Evolutionary conservation across 371 early-diverging fungal species (phyloP).

Genomic region (Funneliformis caledonium): DNA sequence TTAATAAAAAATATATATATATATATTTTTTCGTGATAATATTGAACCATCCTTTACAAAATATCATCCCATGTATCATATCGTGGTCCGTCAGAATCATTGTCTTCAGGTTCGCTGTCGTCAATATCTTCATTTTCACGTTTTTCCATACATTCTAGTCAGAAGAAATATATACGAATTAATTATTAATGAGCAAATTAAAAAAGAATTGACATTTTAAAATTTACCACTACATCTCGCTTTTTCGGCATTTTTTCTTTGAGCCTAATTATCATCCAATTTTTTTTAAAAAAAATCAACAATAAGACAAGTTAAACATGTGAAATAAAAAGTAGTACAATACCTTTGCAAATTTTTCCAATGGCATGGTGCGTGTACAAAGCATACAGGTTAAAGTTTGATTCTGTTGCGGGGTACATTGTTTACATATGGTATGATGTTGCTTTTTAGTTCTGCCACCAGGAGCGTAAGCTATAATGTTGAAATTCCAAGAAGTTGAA

Average conservation of each 20-base stretch:
- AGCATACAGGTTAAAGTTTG: slow-evolving; percentile 52
- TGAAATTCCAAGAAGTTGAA: neutral
- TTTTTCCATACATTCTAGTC: too few species aligned
- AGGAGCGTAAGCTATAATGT: slow-evolving; percentile 51
- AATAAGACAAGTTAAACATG: too few species aligned
- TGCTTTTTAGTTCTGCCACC: slow-evolving; percentile 48
- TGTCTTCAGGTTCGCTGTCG: too few species aligned
- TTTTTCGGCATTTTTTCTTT: slow-evolving; percentile 54
- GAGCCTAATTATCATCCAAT: slow-evolving; percentile 45
- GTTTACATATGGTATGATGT: slow-evolving; percentile 54
- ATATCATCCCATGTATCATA: too few species aligned
- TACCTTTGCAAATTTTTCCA: slow-evolving; percentile 58
- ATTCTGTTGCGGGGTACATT: slow-evolving; percentile 52
- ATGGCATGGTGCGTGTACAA: slow-evolving; percentile 50
- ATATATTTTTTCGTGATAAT: too few species aligned
- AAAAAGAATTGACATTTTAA: neutral
- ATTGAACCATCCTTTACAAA: too few species aligned
- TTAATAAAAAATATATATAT: too few species aligned
- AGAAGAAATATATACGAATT: too few species aligned
- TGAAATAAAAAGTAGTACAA: too few species aligned
- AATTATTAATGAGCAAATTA: too few species aligned
- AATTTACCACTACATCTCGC: slow-evolving; percentile 48
- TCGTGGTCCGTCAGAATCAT: too few species aligned
- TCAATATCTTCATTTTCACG: too few species aligned
- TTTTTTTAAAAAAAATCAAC: neutral